These are phyloP conservation scores for Gloeophyllum trabeum DNA, from an alignment of 768 basidiomycete species.

Conservation along the genomic window DNA sequence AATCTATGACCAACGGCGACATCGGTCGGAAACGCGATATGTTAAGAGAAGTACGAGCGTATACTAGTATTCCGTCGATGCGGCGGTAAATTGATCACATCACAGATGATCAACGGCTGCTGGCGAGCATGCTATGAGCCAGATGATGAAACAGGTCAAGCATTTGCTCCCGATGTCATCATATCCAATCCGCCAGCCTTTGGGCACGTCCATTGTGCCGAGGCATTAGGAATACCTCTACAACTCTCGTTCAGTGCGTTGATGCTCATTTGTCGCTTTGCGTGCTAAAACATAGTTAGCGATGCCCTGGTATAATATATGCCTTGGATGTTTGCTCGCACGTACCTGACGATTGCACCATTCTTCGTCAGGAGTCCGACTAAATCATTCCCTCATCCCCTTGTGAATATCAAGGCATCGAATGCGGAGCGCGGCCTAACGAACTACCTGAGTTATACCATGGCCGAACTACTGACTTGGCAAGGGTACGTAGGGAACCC, in stretches of 20 bases:
- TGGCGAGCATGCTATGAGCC: constrained; percentile 41
- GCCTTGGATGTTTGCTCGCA: constrained; percentile 6
- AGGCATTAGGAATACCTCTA: constrained; percentile 48
- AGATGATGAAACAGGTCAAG: constrained; percentile 26
- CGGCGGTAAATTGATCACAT: not conserved
- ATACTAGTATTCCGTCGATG: too few relatives aligned
- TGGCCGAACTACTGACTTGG: constrained; percentile 53
- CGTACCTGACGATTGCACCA: not conserved
- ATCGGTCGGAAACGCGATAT: constrained; percentile 47
- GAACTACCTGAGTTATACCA: constrained; percentile 45
- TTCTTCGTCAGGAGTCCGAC: constrained; percentile 32
- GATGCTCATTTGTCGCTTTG: not conserved
- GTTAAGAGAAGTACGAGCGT: constrained; percentile 41
- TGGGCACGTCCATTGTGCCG: constrained; percentile 54
- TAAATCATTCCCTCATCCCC: constrained; percentile 45
- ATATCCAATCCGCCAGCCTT: constrained; percentile 61
- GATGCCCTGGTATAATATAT: not conserved
- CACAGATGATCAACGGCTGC: constrained; percentile 51
- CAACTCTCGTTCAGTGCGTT: constrained; percentile 41
- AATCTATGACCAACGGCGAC: constrained; percentile 49
- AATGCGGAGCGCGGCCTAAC: constrained; percentile 43
- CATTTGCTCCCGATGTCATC: constrained; percentile 52
- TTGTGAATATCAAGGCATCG: constrained; percentile 44
- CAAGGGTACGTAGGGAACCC: constrained; percentile 39
- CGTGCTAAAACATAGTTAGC: not conserved